Evolutionary conservation across 768 basidiomycete genomes (phyloP), one percentile per base, ranked within the genome.

Genomic region (Termitomyces sp.): DNA sequence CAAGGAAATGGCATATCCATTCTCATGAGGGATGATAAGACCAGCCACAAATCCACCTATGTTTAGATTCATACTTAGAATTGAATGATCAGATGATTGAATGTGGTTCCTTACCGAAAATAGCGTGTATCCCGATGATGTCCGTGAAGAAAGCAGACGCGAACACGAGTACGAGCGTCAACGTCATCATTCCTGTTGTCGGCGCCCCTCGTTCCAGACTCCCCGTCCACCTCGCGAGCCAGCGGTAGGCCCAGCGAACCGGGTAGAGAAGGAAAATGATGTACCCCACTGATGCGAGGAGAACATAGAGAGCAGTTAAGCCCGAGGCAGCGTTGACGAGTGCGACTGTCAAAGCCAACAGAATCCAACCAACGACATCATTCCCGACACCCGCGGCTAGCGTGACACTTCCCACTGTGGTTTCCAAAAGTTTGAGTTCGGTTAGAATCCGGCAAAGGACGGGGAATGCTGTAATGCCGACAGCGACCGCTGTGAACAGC

Each of bases 381-480:
- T 90, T 89, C 1, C 87, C 86, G 1, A 95, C 86, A 47, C 92
- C 94, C 0, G 93, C 91, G 1, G 91, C 84, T 5, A 97, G 80
- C 0, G 85, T 84, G 37, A 93, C 83, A 3, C 89, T 79, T 0
- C 94, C 94, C 17, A 97, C 92, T 25, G 82, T 81, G 29, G 90
- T 93, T 45, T 91, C 86, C 51, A 95, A 77, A 2, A 97, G 82
- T 64, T 89, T 87, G 57, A 87, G 77, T 63, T 91, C 90, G 0
- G 87, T 88, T 21, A 96, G 79, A 66, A 94, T 95, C 68, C 92
- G 82, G 71, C 89, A 90, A 2, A 92, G 79, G 5, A 92, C 88
- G 2, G 89, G 89, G 72, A 92, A 92, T 0, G 89, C 89, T 8
- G 89, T 90, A 68, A 90, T 90, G 4, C 89, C 84, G 62, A 90